Conservation (phyloP, 805 yeast genomes). For the Saccharomycopsis sp. region DNA sequence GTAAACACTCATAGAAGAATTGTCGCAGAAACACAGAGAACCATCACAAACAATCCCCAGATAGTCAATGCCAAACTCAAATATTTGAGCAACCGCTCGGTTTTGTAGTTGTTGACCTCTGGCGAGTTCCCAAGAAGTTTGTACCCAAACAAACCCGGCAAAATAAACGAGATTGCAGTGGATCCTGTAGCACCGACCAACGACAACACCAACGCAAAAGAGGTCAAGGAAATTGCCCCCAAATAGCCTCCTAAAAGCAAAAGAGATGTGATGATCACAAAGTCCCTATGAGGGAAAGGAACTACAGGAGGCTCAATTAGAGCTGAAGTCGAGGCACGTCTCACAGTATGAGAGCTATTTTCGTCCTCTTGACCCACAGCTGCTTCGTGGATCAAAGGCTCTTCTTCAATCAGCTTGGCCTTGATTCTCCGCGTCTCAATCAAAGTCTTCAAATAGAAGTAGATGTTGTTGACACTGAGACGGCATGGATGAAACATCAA, state of each 20-base stretch:
- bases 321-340: slow-evolving; percentile 22
- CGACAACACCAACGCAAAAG: slow-evolving; percentile 63
- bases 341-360: not conserved
- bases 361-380: not conserved
- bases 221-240: slow-evolving; percentile 50
- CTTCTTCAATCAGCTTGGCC: not conserved
- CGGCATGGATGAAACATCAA: slow-evolving; percentile 78
- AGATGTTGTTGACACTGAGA: slow-evolving; percentile 61
- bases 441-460: slow-evolving; percentile 4
- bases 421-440: slow-evolving; percentile 3
- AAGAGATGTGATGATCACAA: slow-evolving; percentile 41
- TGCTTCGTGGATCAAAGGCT: not conserved
- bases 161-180: slow-evolving; percentile 66
- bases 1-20: slow-evolving; percentile 18
- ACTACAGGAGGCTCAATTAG: slow-evolving; percentile 28
- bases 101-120: slow-evolving; percentile 7
- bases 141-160: slow-evolving; percentile 74
- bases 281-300: slow-evolving; percentile 42
- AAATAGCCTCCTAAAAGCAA: slow-evolving; percentile 44
- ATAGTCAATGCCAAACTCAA: slow-evolving; percentile 49
- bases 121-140: slow-evolving; percentile 35
- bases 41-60: slow-evolving; percentile 71
- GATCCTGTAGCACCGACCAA: slow-evolving; percentile 82
- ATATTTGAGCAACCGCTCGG: slow-evolving; percentile 33
- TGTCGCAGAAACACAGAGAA: slow-evolving; percentile 49